Base-by-base conservation (phyloP, 805 yeast species). In the Candida ficus region DNA sequence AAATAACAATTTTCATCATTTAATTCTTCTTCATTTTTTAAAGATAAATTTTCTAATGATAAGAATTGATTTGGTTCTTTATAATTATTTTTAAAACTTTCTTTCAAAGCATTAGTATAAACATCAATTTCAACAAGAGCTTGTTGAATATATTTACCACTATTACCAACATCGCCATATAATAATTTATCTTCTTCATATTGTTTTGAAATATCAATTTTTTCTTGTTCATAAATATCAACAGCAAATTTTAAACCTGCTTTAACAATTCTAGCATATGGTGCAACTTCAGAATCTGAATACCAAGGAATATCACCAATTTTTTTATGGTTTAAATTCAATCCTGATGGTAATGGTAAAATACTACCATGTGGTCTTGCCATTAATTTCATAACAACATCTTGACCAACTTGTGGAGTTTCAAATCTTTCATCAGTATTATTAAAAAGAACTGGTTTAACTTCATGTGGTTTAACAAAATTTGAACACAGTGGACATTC, bases 401-500 rank as follows among this genome's bases (percentile, higher is more conserved):
- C 78, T 33, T 74, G 71, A 2, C 79, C 78, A 2, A 73, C 60
- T 33, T 65, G 67, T 0, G 95, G 90, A 1, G 64, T 64, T 42
- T 76, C 85, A 43, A 74, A 73, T 33, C 75, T 62, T 38, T 74
- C 80, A 44, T 76, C 80, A 7, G 71, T 60, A 9, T 63, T 57
- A 35, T 48, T 53, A 33, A 72, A 68, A 34, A 75, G 53, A 0
- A 85, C 96, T 0, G 95, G 89, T 41, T 80, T 73, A 9, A 81
- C 66, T 38, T 77, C 80, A 20, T 72, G 70, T 18, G 71, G 71
- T 39, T 70, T 67, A 10, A 83, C 68, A 30, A 64, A 61, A 35
- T 78, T 76, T 4, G 79, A 69, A 61, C 97, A 90, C 20, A 90
- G 61, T 0, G 97, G 97, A 58, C 97, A 90, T 33, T 78, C 86